These are phyloP conservation scores for Schrenkiella parvula DNA, from an alignment of 345 rosid species.

Conservation along the genomic window DNA sequence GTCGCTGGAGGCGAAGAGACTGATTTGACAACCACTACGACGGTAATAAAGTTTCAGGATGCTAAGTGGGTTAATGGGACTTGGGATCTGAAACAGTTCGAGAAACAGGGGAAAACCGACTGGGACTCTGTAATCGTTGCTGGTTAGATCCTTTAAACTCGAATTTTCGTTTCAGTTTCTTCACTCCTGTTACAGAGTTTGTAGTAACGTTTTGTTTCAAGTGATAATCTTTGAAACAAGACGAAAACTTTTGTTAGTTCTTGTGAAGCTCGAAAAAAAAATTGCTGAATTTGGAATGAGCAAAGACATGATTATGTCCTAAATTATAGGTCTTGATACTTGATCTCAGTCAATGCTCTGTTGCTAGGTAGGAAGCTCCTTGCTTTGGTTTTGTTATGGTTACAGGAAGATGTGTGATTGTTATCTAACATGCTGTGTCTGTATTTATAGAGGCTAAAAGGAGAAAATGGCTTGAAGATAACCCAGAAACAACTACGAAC, in stretches of 20 bases:
- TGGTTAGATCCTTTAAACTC: slow-evolving; percentile 44
- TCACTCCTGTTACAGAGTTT: neutral
- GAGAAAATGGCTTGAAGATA: slow-evolving; percentile 84
- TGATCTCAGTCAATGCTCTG: neutral
- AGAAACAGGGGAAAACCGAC: slow-evolving; percentile 58
- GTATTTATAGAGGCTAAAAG: slow-evolving; percentile 73
- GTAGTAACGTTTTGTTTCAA: neutral
- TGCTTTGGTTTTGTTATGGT: neutral
- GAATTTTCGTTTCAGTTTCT: neutral
- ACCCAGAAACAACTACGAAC: slow-evolving; percentile 78
- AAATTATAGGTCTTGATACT: neutral
- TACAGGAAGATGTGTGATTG: neutral
- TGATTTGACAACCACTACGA: slow-evolving; percentile 13
- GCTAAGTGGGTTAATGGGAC: slow-evolving; percentile 81
- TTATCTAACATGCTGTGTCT: slow-evolving; percentile 1
- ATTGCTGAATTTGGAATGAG: neutral
- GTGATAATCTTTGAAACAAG: neutral
- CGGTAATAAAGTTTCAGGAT: slow-evolving; percentile 43
- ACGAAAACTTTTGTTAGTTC: neutral
- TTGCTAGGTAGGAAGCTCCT: neutral
- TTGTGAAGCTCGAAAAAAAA: too few relatives aligned
- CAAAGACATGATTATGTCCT: neutral
- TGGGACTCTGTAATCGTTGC: slow-evolving; percentile 98
- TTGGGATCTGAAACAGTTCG: slow-evolving; percentile 87
- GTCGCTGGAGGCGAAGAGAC: slow-evolving; percentile 19